Evolutionary conservation across 495 filamentous ascomycete species (phyloP).

Genomic region (Penicillium lividum): DNA sequence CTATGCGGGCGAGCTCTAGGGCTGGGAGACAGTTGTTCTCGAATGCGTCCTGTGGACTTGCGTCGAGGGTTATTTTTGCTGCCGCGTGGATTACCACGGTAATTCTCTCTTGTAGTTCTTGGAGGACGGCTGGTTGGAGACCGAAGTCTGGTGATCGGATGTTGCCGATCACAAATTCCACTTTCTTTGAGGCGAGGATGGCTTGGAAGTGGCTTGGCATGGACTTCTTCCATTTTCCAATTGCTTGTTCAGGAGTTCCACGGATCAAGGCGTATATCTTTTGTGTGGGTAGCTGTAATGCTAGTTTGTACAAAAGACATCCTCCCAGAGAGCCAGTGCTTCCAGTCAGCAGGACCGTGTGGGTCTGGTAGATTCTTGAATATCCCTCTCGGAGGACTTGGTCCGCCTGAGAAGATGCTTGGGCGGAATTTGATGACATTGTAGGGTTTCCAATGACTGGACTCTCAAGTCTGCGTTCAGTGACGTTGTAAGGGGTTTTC

Average conservation of each 20-base stretch:
- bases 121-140: slow-evolving; percentile 21
- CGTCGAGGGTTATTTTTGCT: slow-evolving; percentile 37
- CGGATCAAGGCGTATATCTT: slow-evolving; percentile 38
- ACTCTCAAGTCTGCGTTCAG: too few relatives aligned
- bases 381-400: slow-evolving; percentile 32
- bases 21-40: slow-evolving; percentile 41
- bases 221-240: slow-evolving; percentile 32
- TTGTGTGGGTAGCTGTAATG: slow-evolving; percentile 36
- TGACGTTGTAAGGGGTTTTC: too few relatives aligned
- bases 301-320: slow-evolving; percentile 40
- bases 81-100: slow-evolving; percentile 43
- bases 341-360: slow-evolving; percentile 41
- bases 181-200: slow-evolving; percentile 29
- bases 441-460: neutral
- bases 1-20: slow-evolving; percentile 35
- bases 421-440: slow-evolving; percentile 19
- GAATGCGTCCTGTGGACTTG: slow-evolving; percentile 33
- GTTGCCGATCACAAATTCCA: slow-evolving; percentile 38
- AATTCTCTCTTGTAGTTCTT: slow-evolving; percentile 28
- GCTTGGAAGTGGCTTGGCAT: slow-evolving; percentile 37
- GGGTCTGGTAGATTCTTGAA: slow-evolving; percentile 26
- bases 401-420: slow-evolving; percentile 20
- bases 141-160: slow-evolving; percentile 32
- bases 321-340: slow-evolving; percentile 41
- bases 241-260: slow-evolving; percentile 25